phyloP scores from a whole-genome alignment of 1,139 yeast species.

The Zygoascus hellenicus region DNA sequence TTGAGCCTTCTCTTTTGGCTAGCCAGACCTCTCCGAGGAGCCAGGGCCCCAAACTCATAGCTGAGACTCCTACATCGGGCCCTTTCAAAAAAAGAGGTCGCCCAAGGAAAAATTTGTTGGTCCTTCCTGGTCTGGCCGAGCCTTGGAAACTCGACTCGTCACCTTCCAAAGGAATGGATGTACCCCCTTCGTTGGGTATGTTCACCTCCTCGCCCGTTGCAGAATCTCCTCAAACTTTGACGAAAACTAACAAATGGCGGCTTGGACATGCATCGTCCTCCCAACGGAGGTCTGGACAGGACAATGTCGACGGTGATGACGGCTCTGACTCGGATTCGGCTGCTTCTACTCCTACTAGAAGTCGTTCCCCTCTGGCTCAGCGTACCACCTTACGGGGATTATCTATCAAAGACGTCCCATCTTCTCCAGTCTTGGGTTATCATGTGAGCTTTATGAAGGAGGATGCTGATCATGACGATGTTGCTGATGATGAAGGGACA shows the following conservation, averaged over 20 bases:
- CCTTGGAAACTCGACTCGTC: constrained; percentile 9
- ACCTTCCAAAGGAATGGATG: background rate
- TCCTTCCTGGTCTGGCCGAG: constrained; percentile 8
- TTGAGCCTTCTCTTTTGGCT: constrained; percentile 1
- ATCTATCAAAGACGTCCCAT: constrained; percentile 11
- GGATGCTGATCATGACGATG: background rate
- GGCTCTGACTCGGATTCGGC: background rate
- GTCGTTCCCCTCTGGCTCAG: constrained; percentile 5
- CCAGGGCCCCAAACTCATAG: constrained; percentile 1
- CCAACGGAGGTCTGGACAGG: background rate
- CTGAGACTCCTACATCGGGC: background rate
- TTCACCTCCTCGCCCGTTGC: constrained; percentile 18
- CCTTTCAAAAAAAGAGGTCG: constrained; percentile 8
- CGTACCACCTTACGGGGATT: constrained; percentile 8
- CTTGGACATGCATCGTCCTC: background rate
- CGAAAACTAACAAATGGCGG: constrained; percentile 3
- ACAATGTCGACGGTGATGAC: no score
- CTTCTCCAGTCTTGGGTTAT: constrained; percentile 9
- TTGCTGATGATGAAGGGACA: background rate
- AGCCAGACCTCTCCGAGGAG: background rate
- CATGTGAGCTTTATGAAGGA: constrained; percentile 8
- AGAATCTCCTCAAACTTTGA: constrained; percentile 17
- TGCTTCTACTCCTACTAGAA: background rate
- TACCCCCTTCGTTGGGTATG: constrained; percentile 18
- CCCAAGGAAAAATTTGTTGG: constrained; percentile 8